These are phyloP conservation scores for Didymella sp. DNA, from an alignment of 2,329 filamentous ascomycete species.

Conservation along the genomic window DNA sequence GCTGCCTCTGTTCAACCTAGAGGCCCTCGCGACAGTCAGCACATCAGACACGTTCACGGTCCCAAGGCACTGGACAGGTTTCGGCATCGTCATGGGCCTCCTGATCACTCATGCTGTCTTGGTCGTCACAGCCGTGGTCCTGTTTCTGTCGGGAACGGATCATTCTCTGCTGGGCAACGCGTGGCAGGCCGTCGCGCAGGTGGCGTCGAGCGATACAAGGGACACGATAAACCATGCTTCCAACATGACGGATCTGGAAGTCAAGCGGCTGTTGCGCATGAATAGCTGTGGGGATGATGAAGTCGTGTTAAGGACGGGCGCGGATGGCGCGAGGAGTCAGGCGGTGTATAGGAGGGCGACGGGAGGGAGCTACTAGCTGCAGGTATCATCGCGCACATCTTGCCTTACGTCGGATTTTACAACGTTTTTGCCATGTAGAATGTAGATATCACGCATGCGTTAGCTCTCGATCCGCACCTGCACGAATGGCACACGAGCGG, in stretches of 20 bases:
- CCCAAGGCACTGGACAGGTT: neutral
- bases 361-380: too few species aligned
- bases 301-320: neutral
- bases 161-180: neutral
- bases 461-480: too few species aligned
- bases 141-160: neutral
- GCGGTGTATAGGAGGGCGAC: neutral
- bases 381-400: too few species aligned
- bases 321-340: neutral
- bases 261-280: neutral
- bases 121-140: neutral
- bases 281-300: neutral
- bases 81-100: neutral
- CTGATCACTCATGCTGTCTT: neutral
- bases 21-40: too few species aligned
- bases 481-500: too few species aligned
- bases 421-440: too few species aligned
- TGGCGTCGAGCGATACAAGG: neutral
- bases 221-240: neutral
- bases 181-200: neutral
- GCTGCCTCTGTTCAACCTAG: neutral
- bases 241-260: neutral
- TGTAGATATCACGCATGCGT: too few species aligned
- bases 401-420: too few species aligned
- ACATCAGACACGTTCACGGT: neutral